Percentiles rank a stretch among this genome's conserved stretches.
Evolutionary conservation across 129 eudicot genomes (phyloP).

Genomic region (Cynara cardunculus): DNA sequence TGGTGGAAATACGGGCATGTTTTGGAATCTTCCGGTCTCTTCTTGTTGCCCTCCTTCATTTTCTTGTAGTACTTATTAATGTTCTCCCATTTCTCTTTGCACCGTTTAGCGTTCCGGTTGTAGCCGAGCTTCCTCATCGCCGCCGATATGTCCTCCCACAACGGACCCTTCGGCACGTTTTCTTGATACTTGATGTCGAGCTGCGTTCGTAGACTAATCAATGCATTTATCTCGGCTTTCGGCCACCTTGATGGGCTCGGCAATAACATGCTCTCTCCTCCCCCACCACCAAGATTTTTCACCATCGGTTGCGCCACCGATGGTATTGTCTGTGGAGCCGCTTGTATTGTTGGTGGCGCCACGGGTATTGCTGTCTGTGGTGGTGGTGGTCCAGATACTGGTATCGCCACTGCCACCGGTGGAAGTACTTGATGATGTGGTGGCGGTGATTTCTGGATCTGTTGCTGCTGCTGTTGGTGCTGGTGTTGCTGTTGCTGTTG

Average conservation of each 20-base stretch:
- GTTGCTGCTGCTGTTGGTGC: background rate
- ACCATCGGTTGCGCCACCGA: background rate
- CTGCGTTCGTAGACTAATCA: conserved; percentile 37
- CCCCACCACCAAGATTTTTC: background rate
- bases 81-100: conserved; percentile 59
- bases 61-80: conserved; percentile 56
- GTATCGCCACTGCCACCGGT: background rate
- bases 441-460: conserved; percentile 24
- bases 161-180: conserved; percentile 44
- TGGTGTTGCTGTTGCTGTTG: background rate
- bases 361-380: background rate
- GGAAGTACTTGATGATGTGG: background rate
- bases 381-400: background rate
- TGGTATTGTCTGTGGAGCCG: background rate
- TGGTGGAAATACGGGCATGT: conserved; percentile 51
- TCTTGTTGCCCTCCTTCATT: conserved; percentile 49
- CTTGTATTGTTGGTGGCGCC: background rate
- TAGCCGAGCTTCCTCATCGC: conserved; percentile 40
- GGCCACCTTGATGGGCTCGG: conserved; percentile 53
- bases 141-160: conserved; percentile 51
- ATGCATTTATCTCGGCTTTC: conserved; percentile 42
- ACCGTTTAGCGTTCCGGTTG: conserved; percentile 43
- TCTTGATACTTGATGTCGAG: conserved; percentile 46
- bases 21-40: conserved; percentile 45
- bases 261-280: conserved; percentile 18